These are phyloP conservation scores for Talaromyces sp. DNA, from an alignment of 2,329 filamentous ascomycete species.

Conservation along the genomic window DNA sequence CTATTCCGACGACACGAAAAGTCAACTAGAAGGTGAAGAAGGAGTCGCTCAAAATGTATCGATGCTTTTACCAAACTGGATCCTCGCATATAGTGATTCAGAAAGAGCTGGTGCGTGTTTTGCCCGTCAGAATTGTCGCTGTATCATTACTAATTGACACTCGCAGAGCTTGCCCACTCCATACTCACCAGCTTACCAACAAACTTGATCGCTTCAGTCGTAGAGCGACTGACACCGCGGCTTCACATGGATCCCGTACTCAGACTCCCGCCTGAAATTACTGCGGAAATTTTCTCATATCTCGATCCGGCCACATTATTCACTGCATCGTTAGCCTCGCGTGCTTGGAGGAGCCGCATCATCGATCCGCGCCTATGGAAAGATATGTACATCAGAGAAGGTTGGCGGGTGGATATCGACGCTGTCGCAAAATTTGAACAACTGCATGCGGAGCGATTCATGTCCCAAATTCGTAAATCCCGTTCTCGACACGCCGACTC, in stretches of 20 bases:
- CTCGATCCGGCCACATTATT: constrained; percentile 79
- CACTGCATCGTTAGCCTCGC: constrained; percentile 73
- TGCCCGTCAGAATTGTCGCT: constrained; percentile 18
- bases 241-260: constrained; percentile 90
- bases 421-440: constrained; percentile 69
- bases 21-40: constrained; percentile 43
- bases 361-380: constrained; percentile 85
- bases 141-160: constrained; percentile 4
- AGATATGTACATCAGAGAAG: constrained; percentile 75
- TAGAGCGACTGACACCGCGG: constrained; percentile 74
- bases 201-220: constrained; percentile 74
- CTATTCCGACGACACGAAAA: constrained; percentile 73
- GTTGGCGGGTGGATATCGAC: constrained; percentile 70
- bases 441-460: constrained; percentile 40
- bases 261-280: constrained; percentile 85
- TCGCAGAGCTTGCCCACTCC: constrained; percentile 72
- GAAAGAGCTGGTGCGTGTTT: constrained; percentile 54
- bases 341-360: constrained; percentile 76
- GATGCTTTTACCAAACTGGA: constrained; percentile 53
- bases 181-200: constrained; percentile 77
- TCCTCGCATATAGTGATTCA: constrained; percentile 54
- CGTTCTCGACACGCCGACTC: constrained; percentile 49
- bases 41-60: constrained; percentile 37
- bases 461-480: constrained; percentile 46
- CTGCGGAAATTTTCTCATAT: constrained; percentile 82